Evolutionary conservation across 2,329 filamentous ascomycete species (phyloP), one percentile per base, ranked within the genome.

Genomic region (Metarhizium anisopliae): DNA sequence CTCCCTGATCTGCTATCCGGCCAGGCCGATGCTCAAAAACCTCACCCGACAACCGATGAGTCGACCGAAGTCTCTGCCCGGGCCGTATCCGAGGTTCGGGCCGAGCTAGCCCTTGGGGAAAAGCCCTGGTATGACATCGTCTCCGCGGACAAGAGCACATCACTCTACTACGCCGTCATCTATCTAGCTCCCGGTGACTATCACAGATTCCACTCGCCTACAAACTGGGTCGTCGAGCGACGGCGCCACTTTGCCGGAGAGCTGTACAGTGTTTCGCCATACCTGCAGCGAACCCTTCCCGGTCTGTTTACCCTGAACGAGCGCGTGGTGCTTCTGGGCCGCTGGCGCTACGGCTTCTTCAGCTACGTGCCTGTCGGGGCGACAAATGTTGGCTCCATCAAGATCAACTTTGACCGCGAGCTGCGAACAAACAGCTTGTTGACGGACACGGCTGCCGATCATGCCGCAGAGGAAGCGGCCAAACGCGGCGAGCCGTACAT

Each of bases 331-430:
- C 82, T 99, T 0, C 80, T 99, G 1, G 94, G 94, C 18, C 83
- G 91, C 57, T 99, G 94, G 94, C 87, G 92, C 55, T 95, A 90
- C 82, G 94, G 94, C 18, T 97, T 99, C 81, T 99, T 99, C 78
- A 89, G 86, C 62, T 96, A 91, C 74, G 93, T 90, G 0, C 92
- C 95, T 14, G 94, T 99, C 38, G 94, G 94, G 59, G 94, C 94
- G 7, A 99, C 94, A 25, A 99, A 99, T 65, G 94, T 99, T 49
- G 94, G 94, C 55, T 95, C 89, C 58, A 97, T 99, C 74, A 89
- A 90, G 68, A 83, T 99, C 76, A 96, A 99, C 74, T 99, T 99
- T 70, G 95, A 99, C 73, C 80, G 86, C 58, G 94, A 99, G 72
- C 78, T 99, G 58, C 86, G 93, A 60, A 95, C 95, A 53, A 99